A percentile compares a stretch with the other conserved stretches of the same genome.
Conservation (phyloP, 2,329 filamentous ascomycete genomes). For the Geosmithia flava region DNA sequence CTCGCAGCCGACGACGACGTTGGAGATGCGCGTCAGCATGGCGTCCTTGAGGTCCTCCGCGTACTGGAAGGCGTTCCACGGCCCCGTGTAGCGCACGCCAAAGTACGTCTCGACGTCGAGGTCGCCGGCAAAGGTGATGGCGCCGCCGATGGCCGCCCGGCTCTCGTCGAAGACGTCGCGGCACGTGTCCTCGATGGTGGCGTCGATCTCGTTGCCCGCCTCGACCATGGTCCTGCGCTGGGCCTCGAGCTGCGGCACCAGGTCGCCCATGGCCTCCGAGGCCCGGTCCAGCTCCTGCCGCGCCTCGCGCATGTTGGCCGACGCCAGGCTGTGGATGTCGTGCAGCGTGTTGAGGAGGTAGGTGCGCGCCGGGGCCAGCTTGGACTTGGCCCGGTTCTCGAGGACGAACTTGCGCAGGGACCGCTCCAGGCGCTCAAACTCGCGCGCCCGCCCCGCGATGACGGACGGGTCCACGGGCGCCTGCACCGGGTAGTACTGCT, state of each 20-base stretch:
- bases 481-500: slow-evolving; percentile 62
- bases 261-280: slow-evolving; percentile 62
- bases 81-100: slow-evolving; percentile 74
- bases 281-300: slow-evolving; percentile 77
- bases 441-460: slow-evolving; percentile 48
- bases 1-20: slow-evolving; percentile 69
- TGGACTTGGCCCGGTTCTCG: slow-evolving; percentile 89
- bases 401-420: slow-evolving; percentile 86
- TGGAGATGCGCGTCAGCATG: slow-evolving; percentile 79
- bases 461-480: slow-evolving; percentile 57
- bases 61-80: slow-evolving; percentile 78
- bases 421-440: slow-evolving; percentile 83
- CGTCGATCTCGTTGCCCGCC: slow-evolving; percentile 70
- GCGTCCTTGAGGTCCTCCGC: slow-evolving; percentile 86
- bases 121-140: slow-evolving; percentile 67
- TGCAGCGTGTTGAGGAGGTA: slow-evolving; percentile 89
- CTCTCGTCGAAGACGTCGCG: slow-evolving; percentile 79
- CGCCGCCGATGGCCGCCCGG: slow-evolving; percentile 58
- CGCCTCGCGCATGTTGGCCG: slow-evolving; percentile 78
- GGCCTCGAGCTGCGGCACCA: slow-evolving; percentile 77
- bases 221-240: slow-evolving; percentile 70
- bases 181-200: slow-evolving; percentile 73
- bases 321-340: slow-evolving; percentile 72
- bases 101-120: slow-evolving; percentile 67
- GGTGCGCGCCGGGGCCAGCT: slow-evolving; percentile 88